Evolutionary conservation across 495 filamentous ascomycete species (phyloP), one percentile per base, ranked within the genome.

Genomic region (Neurospora sp.): DNA sequence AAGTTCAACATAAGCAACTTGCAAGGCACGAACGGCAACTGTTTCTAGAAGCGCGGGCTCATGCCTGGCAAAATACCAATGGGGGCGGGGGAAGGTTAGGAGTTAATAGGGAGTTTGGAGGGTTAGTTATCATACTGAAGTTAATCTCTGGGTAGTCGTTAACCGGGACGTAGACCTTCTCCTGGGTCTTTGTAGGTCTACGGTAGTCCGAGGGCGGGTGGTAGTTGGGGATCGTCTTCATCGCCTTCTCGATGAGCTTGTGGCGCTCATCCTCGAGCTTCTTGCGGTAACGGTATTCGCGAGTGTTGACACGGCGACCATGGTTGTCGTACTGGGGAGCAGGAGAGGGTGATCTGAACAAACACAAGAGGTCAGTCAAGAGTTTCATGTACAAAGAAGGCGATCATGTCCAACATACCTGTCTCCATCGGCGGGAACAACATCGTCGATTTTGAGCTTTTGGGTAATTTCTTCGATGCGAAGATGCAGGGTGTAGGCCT

Each of bases 51-150:
- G 73, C 71, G 77, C 78, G 69, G 74, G 75, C 73, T 74, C 71
- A 74, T 71, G 78, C 79, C 81, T 71, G 78, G 79, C 83, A 81
- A 76, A 80, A 73, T 73, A 79, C 76, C 72, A 76, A 75, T 44
- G 68, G 68, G 46, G 70, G 69, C 65, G 73, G 78, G 76, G 82
- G 82, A 81, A 83, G 82, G 85, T 79, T 65, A 65, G 53, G 80
- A 88, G 71, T 91, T 88, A 91, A 83, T 83, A 84, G 83, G 89
- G 89, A 84, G 83, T 90, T 92, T 91, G 93, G 91, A 94, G 93
- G 94, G 94, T 97, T 97, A 96, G 94, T 91, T 92, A 94, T 95
- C 94, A 93, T 97, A 99, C 96, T 98, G 93, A 98, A 99, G 92
- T 99, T 99, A 92, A 99, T 98, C 85, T 98, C 96, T 88, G 96